Conservation (phyloP, 305 asterid genomes). For the Coffea humblotiana region DNA sequence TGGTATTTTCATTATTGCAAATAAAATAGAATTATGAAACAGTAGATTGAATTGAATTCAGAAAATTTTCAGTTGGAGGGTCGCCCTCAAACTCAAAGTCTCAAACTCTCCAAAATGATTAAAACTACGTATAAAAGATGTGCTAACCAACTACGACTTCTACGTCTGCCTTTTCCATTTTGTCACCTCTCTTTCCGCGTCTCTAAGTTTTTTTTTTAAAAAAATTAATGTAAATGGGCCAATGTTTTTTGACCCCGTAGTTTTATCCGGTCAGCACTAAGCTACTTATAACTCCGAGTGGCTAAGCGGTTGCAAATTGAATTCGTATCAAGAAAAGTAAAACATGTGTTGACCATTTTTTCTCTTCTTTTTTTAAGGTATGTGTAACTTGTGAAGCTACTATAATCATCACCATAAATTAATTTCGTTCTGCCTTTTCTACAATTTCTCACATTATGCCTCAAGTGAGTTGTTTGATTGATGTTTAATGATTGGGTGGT, state of each 20-base stretch:
- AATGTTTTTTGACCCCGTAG: background rate
- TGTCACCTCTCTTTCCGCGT: constrained; percentile 17
- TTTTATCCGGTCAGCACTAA: background rate
- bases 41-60: background rate
- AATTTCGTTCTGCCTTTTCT: background rate
- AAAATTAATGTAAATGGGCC: background rate
- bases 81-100: constrained; percentile 1
- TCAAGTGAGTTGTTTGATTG: background rate
- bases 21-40: background rate
- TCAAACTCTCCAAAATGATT: constrained; percentile 7
- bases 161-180: background rate
- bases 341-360: background rate
- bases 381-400: background rate
- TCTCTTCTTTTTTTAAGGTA: background rate
- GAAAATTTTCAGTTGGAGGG: constrained; percentile 22
- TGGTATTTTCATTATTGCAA: background rate
- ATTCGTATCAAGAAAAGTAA: background rate
- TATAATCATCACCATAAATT: background rate
- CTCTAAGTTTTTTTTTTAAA: background rate
- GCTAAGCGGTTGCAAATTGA: background rate
- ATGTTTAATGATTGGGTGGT: background rate
- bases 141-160: constrained; percentile 16
- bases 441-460: background rate
- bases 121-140: constrained; percentile 8
- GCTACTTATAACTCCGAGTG: background rate